phyloP scores from a whole-genome alignment of 2,329 filamentous ascomycete species.

The Akanthomyces uredinophilus region DNA sequence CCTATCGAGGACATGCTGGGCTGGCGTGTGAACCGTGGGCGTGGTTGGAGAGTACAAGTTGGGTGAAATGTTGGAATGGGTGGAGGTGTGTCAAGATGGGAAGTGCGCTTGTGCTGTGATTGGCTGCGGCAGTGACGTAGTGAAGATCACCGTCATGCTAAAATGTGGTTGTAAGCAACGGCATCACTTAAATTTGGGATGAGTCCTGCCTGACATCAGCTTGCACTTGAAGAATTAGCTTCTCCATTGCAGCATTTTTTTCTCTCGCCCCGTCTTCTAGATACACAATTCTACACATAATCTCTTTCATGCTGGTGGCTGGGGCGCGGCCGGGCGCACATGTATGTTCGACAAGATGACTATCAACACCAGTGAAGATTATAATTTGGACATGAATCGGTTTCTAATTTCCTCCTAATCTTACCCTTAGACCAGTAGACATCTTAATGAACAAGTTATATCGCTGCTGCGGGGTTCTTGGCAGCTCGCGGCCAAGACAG shows the following conservation, averaged over 20 bases:
- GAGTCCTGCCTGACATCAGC: neutral
- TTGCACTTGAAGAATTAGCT: neutral
- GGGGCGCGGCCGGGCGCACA: too few species aligned
- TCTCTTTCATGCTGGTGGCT: too few species aligned
- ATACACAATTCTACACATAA: too few species aligned
- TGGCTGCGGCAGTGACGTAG: conserved; percentile 1
- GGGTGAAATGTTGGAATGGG: neutral
- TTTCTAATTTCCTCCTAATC: too few species aligned
- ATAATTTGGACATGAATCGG: too few species aligned
- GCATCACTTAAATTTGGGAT: neutral
- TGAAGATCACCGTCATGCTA: neutral
- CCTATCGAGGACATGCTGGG: conserved; percentile 63
- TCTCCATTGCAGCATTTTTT: neutral
- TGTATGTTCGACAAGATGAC: too few species aligned
- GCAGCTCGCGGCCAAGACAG: neutral
- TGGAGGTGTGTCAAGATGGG: neutral
- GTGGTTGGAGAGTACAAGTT: neutral
- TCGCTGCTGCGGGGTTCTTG: neutral
- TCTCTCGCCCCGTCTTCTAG: too few species aligned
- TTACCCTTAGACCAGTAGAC: too few species aligned
- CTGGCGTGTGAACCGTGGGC: conserved; percentile 21
- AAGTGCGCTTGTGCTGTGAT: conserved; percentile 8
- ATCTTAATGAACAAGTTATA: too few species aligned
- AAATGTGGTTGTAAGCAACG: neutral
- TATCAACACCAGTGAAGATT: too few species aligned